These are phyloP conservation scores for Phialophora verrucosa DNA, from an alignment of 2,329 filamentous ascomycete species.

Conservation along the genomic window DNA sequence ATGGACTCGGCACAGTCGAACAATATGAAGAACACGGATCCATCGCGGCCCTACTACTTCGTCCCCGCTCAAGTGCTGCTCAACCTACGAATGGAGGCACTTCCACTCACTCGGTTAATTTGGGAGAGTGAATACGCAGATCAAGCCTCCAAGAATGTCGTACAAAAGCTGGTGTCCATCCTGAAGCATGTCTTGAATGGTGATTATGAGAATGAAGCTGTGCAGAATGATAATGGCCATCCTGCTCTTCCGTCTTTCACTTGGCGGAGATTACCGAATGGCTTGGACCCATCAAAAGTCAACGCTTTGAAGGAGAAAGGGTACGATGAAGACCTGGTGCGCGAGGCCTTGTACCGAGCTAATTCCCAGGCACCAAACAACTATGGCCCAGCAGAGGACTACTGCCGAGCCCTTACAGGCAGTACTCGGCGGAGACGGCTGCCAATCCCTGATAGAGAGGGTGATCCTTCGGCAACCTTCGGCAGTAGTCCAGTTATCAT, in stretches of 20 bases:
- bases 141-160: conserved; percentile 75
- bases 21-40: conserved; percentile 59
- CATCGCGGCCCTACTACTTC: conserved; percentile 66
- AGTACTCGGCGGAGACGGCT: conserved; percentile 66
- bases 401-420: conserved; percentile 70
- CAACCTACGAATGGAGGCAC: conserved; percentile 78
- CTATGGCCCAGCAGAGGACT: conserved; percentile 66
- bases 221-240: conserved; percentile 66
- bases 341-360: conserved; percentile 82
- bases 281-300: conserved; percentile 57
- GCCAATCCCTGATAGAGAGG: conserved; percentile 59
- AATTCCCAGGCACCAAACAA: conserved; percentile 61
- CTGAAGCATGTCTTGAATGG: conserved; percentile 76
- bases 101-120: conserved; percentile 75
- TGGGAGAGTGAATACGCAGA: conserved; percentile 84
- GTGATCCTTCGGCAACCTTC: conserved; percentile 38
- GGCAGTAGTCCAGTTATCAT: conserved; percentile 33
- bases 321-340: conserved; percentile 66
- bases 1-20: conserved; percentile 73
- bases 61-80: conserved; percentile 78
- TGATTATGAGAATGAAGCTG: conserved; percentile 74
- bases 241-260: conserved; percentile 53
- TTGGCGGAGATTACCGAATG: conserved; percentile 56
- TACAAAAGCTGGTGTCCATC: conserved; percentile 81
- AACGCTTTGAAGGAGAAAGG: conserved; percentile 53